These are phyloP conservation scores for Paracoccidioides brasiliensis DNA, from an alignment of 2,329 filamentous ascomycete species.

Conservation along the genomic window DNA sequence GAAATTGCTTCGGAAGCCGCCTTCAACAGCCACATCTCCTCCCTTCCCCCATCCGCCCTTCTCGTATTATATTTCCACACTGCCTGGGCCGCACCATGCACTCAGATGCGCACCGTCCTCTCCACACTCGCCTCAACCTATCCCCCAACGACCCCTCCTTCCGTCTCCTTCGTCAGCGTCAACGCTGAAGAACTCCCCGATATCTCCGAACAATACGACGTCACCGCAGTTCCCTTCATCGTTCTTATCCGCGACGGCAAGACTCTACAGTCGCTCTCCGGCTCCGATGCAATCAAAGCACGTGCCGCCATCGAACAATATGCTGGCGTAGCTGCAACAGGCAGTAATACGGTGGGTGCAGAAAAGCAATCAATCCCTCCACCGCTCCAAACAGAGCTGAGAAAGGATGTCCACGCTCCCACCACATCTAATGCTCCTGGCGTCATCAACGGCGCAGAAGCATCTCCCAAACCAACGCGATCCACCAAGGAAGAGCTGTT, in stretches of 20 bases:
- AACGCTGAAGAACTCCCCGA: slow-evolving; percentile 92
- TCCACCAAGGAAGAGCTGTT: slow-evolving; percentile 73
- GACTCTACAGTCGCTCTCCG: slow-evolving; percentile 73
- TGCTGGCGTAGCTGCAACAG: slow-evolving; percentile 38
- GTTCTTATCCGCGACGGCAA: slow-evolving; percentile 65
- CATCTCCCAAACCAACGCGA: slow-evolving; percentile 24
- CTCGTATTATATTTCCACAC: slow-evolving; percentile 90
- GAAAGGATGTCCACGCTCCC: slow-evolving; percentile 19
- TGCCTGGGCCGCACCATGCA: slow-evolving; percentile 90
- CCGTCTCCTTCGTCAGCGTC: slow-evolving; percentile 73
- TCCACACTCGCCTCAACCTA: slow-evolving; percentile 77
- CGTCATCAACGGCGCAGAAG: slow-evolving; percentile 17
- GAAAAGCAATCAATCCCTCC: slow-evolving; percentile 27
- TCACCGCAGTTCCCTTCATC: slow-evolving; percentile 85
- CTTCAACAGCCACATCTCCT: slow-evolving; percentile 56
- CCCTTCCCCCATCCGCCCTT: slow-evolving; percentile 56
- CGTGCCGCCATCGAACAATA: slow-evolving; percentile 75
- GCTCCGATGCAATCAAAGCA: slow-evolving; percentile 77
- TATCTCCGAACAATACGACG: slow-evolving; percentile 82
- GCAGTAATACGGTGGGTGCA: slow-evolving; percentile 16
- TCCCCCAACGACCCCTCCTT: slow-evolving; percentile 50
- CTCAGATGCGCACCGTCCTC: slow-evolving; percentile 83
- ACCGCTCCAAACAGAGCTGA: slow-evolving; percentile 27
- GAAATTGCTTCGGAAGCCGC: slow-evolving; percentile 62
- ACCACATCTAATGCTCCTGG: slow-evolving; percentile 19